phyloP scores from a whole-genome alignment of 257 asterid species.

The Handroanthus guayacan region DNA sequence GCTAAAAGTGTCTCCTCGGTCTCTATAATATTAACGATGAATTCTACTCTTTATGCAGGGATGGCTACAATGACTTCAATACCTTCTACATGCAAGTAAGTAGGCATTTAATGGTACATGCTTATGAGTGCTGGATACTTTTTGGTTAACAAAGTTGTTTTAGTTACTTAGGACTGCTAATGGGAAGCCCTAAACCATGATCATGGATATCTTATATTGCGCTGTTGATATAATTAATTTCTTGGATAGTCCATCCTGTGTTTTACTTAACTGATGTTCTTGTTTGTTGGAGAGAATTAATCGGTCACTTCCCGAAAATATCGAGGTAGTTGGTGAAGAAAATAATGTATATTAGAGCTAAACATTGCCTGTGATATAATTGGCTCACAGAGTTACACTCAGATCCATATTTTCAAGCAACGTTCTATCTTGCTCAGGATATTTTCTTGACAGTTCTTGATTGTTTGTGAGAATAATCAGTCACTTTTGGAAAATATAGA shows the following conservation, averaged over 20 bases:
- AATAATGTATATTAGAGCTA: slow-evolving; percentile 1
- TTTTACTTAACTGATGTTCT: slow-evolving; percentile 14
- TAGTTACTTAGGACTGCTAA: slow-evolving; percentile 33
- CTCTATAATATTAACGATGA: slow-evolving; percentile 41
- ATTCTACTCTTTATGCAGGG: slow-evolving; percentile 74
- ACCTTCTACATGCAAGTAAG: slow-evolving; percentile 99
- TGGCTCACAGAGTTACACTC: neutral
- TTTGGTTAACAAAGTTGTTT: slow-evolving; percentile 27
- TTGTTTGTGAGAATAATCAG: too few relatives aligned
- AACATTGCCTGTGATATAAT: neutral
- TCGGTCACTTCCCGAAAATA: neutral
- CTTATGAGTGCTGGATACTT: slow-evolving; percentile 26
- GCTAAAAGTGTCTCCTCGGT: slow-evolving; percentile 18
- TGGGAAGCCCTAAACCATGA: neutral
- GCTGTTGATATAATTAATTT: slow-evolving; percentile 7
- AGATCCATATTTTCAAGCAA: neutral
- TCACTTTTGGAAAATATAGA: neutral
- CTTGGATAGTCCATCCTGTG: slow-evolving; percentile 9
- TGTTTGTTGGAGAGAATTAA: slow-evolving; percentile 9
- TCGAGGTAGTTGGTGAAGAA: slow-evolving; percentile 5
- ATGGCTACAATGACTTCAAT: slow-evolving; percentile 99
- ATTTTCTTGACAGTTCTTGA: too few relatives aligned
- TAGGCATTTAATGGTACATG: slow-evolving; percentile 43
- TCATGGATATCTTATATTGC: slow-evolving; percentile 19
- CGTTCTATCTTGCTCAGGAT: too few relatives aligned